Evolutionary conservation across 176 grass and related monocot genomes (phyloP), one percentile per base, ranked within the genome.

Genomic region (Themeda triandra): DNA sequence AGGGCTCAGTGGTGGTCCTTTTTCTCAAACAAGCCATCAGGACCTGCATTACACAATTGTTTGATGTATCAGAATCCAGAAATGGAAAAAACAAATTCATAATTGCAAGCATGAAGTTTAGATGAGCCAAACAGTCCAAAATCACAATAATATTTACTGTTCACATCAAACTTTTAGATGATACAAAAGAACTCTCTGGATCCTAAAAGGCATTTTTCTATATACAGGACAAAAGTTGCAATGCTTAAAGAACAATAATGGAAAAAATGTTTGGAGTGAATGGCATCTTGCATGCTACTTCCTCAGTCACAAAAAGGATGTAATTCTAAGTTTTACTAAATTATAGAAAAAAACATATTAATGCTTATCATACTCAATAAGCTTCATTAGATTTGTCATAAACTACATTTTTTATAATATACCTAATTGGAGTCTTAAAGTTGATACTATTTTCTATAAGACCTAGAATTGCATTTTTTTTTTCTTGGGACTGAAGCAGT

Each of bases 11-110:
- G 86, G 75, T 92, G 80, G 48, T 82, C 79, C 83, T 96, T 96
- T 3, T 0, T 75, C 94, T 96, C 94, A 85, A 96, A 96, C 36
- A 96, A 78, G 25, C 94, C 91, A 80, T 96, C 44, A 6, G 91
- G 93, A 56, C 93, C 93, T 95, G 83, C 76, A 85, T 53, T 24
- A 12, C 14, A 77, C 13, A 63, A 72, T 78, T 68, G 36, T 14
- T 67, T 11, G 35, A 78, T 24, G 11, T 65, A 53, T 84, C 31
- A 89, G 71, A 82, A 82, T n/a, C n/a, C n/a, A n/a, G n/a, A n/a
- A n/a, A n/a, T 37, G 11, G 6, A 36, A 67, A 64, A 71, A 13
- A 36, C 17, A 15, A 17, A 66, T 31, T 54, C n/a, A 79, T 32
- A 67, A 67, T n/a, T 0, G 3, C 71, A 14, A 46, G 5, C 44